These are phyloP conservation scores for Rhinocladiella similis DNA, from an alignment of 2,329 filamentous ascomycete species.

Conservation along the genomic window DNA sequence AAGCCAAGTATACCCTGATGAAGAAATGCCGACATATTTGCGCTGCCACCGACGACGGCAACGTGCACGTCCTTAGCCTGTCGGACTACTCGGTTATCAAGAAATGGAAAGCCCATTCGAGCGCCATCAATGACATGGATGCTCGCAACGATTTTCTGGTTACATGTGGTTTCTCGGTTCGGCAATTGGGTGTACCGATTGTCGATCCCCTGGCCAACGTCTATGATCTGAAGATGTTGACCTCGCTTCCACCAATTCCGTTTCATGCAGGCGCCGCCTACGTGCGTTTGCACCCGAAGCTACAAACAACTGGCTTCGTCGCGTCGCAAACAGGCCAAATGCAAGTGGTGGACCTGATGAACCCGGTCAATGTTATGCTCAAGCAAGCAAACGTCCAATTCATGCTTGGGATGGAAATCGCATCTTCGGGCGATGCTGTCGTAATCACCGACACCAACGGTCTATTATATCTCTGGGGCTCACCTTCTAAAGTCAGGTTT, in stretches of 20 bases:
- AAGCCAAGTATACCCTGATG: conserved; percentile 86
- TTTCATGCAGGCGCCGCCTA: conserved; percentile 91
- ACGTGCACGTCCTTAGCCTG: conserved; percentile 83
- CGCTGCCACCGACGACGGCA: conserved; percentile 79
- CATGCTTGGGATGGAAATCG: conserved; percentile 79
- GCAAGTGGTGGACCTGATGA: conserved; percentile 94
- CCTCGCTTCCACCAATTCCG: conserved; percentile 84
- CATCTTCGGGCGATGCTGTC: conserved; percentile 82
- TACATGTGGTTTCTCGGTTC: conserved; percentile 88
- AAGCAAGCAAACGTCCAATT: conserved; percentile 78
- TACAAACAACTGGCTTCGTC: conserved; percentile 93
- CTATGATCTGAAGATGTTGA: conserved; percentile 89
- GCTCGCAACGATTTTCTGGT: conserved; percentile 92
- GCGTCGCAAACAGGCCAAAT: conserved; percentile 90
- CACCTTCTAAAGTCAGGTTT: conserved; percentile 80
- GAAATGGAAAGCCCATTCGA: conserved; percentile 86
- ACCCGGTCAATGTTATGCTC: conserved; percentile 82
- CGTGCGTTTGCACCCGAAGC: conserved; percentile 92
- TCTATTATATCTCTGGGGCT: conserved; percentile 83
- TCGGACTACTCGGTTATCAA: conserved; percentile 75
- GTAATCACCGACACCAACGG: conserved; percentile 78
- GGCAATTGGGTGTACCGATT: conserved; percentile 76
- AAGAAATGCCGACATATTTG: conserved; percentile 86
- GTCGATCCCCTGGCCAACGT: conserved; percentile 93
- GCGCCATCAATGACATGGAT: conserved; percentile 94